Percentiles rank a stretch among this genome's conserved stretches.
phyloP scores from a whole-genome alignment of 2,329 filamentous ascomycete genomes.

The Xylariomycetidae sp. region DNA sequence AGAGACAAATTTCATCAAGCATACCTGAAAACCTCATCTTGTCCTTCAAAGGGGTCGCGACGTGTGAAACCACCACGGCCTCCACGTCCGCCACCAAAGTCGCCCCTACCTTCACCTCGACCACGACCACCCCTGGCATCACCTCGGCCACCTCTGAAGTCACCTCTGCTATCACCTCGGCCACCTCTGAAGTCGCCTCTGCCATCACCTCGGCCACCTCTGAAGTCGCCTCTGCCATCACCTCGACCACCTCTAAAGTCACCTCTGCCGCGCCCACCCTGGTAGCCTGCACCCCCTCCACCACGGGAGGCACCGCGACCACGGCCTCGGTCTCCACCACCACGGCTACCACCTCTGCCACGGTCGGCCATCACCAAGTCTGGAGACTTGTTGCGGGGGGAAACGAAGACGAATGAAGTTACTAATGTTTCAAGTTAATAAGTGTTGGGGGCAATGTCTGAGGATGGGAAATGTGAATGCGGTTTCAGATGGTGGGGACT shows the following conservation, averaged over 20 bases:
- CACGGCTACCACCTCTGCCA: conserved; percentile 6
- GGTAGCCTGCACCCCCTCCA: conserved; percentile 16
- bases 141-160: conserved; percentile 12
- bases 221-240: conserved; percentile 2
- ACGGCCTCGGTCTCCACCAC: conserved; percentile 5
- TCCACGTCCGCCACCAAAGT: conserved; percentile 9
- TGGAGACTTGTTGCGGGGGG: too few relatives aligned
- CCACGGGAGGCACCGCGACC: conserved; percentile 10
- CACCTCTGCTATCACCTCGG: too few relatives aligned
- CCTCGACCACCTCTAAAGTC: conserved; percentile 11
- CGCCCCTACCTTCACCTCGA: conserved; percentile 5
- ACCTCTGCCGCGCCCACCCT: too few relatives aligned
- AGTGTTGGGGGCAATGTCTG: too few relatives aligned
- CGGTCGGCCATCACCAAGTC: conserved; percentile 2
- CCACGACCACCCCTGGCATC: conserved; percentile 15
- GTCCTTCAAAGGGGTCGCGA: conserved; percentile 17
- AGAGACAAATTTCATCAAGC: not conserved
- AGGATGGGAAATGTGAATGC: too few relatives aligned
- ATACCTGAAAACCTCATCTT: conserved; percentile 26
- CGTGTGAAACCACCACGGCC: conserved; percentile 11
- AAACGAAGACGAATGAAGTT: too few relatives aligned
- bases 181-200: conserved; percentile 4
- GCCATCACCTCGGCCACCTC: conserved; percentile 6
- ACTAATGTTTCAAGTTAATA: too few relatives aligned
- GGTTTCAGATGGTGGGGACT: too few relatives aligned